Percentiles rank a stretch among this genome's conserved stretches.
Conservation (phyloP, 805 yeast species). For the Saccharomyces eubayanus region DNA sequence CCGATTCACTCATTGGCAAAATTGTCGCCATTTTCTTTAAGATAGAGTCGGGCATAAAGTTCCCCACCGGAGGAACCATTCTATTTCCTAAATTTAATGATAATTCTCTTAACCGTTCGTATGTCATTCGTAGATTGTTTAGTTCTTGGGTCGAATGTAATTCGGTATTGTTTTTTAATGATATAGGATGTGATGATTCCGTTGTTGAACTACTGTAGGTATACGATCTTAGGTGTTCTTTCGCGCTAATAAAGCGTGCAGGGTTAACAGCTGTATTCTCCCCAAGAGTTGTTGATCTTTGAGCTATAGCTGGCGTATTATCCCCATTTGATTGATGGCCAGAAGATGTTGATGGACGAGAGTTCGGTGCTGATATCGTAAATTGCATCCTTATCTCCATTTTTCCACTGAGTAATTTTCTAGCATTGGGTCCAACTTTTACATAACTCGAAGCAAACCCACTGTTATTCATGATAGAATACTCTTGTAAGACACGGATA, state of each 20-base stretch:
- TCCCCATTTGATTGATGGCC: not conserved
- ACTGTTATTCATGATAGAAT: conserved; percentile 60
- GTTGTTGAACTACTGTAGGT: conserved; percentile 2
- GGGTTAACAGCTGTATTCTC: not conserved
- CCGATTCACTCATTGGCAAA: conserved; percentile 21
- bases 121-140: conserved; percentile 17
- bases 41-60: conserved; percentile 20
- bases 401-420: conserved; percentile 37
- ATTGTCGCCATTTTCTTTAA: conserved; percentile 20
- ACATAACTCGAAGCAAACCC: conserved; percentile 81
- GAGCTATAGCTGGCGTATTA: not conserved
- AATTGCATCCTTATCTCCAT: conserved; percentile 46
- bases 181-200: conserved; percentile 7
- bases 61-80: conserved; percentile 19
- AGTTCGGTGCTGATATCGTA: conserved; percentile 21
- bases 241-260: conserved; percentile 10
- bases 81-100: conserved; percentile 16
- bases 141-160: conserved; percentile 19
- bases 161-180: conserved; percentile 7
- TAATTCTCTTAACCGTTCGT: conserved; percentile 17
- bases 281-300: not conserved
- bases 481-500: conserved; percentile 59
- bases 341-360: conserved; percentile 11
- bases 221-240: conserved; percentile 8
- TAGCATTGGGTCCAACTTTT: conserved; percentile 48